phyloP scores from a whole-genome alignment of 345 rosid species.

The Brassica incana region DNA sequence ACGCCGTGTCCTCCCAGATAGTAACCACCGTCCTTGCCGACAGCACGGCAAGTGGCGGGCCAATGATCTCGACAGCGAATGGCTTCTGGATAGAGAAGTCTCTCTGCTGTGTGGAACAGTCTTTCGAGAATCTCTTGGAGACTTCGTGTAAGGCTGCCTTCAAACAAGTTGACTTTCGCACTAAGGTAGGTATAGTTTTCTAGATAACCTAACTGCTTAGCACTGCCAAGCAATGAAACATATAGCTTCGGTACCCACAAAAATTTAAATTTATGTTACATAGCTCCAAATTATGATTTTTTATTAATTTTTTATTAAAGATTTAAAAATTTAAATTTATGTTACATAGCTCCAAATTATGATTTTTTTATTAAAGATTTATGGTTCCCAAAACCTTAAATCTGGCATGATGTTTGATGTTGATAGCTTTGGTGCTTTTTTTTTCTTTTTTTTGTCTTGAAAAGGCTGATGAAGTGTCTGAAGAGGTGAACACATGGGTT shows the following conservation, averaged over 20 bases:
- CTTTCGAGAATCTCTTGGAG: constrained; percentile 59
- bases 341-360: not conserved
- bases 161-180: constrained; percentile 62
- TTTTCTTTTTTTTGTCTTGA: not conserved
- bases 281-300: not conserved
- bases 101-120: constrained; percentile 44
- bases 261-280: not conserved
- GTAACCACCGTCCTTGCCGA: constrained; percentile 58
- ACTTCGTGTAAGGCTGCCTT: constrained; percentile 56
- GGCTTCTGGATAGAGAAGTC: constrained; percentile 65
- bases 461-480: constrained; percentile 46
- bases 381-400: no score
- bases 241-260: not conserved
- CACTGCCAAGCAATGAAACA: no score
- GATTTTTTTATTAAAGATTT: not conserved
- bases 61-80: constrained; percentile 51
- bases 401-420: not conserved
- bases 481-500: constrained; percentile 66
- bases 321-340: no score
- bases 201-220: no score
- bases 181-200: constrained; percentile 36
- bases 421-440: not conserved
- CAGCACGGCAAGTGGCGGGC: constrained; percentile 62
- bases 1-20: constrained; percentile 55
- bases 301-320: no score